These are phyloP conservation scores for Beauveria scarabaeidicola DNA, from an alignment of 2,329 filamentous ascomycete genomes.

Conservation along the genomic window DNA sequence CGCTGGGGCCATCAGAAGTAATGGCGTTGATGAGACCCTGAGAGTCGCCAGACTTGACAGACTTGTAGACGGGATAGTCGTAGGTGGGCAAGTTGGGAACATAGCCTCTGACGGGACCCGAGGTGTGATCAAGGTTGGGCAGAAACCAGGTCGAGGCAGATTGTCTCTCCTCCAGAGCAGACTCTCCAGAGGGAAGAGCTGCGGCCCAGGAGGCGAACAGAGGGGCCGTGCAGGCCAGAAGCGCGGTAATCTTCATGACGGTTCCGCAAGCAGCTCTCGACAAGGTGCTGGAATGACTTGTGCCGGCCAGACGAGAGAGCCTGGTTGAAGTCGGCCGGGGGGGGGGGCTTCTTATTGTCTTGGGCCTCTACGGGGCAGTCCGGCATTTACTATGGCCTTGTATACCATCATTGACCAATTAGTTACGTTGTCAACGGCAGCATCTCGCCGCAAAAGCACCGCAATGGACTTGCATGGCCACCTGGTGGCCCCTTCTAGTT, in stretches of 20 bases:
- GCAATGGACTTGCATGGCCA: not conserved
- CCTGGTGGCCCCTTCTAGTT: not conserved
- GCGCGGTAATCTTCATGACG: not conserved
- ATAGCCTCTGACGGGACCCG: constrained; percentile 15
- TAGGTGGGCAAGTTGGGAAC: constrained; percentile 14
- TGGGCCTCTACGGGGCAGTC: not conserved
- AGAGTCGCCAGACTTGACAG: constrained; percentile 8
- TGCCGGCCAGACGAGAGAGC: not conserved
- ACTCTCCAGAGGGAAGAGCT: constrained; percentile 2
- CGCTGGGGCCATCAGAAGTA: constrained; percentile 11
- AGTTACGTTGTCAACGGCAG: not conserved
- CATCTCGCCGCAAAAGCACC: constrained; percentile 7
- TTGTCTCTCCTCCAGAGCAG: constrained; percentile 5
- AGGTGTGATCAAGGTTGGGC: constrained; percentile 16
- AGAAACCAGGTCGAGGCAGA: constrained; percentile 17
- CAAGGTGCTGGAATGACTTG: not conserved
- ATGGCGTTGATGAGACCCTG: constrained; percentile 6
- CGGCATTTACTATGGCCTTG: not conserved
- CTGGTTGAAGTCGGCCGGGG: not conserved
- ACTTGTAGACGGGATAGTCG: constrained; percentile 16
- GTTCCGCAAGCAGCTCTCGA: not conserved
- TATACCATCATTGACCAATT: not conserved
- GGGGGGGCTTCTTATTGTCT: not conserved
- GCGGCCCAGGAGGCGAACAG: not conserved
- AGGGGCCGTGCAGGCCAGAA: constrained; percentile 1